These are phyloP conservation scores for Penicillium sp. DNA, from an alignment of 2,329 filamentous ascomycete species.

Conservation along the genomic window DNA sequence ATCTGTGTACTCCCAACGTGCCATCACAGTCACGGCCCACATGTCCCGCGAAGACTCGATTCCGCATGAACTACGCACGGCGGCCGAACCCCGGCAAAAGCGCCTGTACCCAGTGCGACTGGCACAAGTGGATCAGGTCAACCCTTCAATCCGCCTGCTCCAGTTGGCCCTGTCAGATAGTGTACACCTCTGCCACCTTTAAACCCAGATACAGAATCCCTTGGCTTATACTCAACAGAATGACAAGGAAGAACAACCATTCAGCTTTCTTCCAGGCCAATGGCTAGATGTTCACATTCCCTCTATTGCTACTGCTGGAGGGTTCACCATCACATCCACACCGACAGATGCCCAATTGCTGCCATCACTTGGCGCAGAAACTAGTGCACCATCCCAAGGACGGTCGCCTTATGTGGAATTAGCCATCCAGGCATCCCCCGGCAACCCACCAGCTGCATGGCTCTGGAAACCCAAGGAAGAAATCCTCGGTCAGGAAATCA, in stretches of 20 bases:
- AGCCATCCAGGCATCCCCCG: conserved; percentile 66
- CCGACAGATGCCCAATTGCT: conserved; percentile 51
- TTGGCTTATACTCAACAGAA: conserved; percentile 5
- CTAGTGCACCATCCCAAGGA: conserved; percentile 21
- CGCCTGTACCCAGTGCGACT: conserved; percentile 61
- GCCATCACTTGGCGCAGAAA: conserved; percentile 22
- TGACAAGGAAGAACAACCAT: conserved; percentile 25
- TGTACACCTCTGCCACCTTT: conserved; percentile 27
- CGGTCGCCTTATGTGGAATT: conserved; percentile 63
- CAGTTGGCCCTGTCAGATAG: conserved; percentile 56
- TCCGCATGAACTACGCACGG: conserved; percentile 66
- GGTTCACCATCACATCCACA: conserved; percentile 80
- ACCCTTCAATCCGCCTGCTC: conserved; percentile 63
- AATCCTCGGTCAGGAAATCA: conserved; percentile 56
- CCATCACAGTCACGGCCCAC: conserved; percentile 1
- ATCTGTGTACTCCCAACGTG: conserved; percentile 2
- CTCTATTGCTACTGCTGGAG: conserved; percentile 63
- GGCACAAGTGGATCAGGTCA: conserved; percentile 58
- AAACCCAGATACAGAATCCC: not conserved
- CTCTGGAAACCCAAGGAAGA: conserved; percentile 58
- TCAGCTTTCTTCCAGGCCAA: conserved; percentile 72
- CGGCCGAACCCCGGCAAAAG: conserved; percentile 64
- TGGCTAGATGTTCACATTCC: conserved; percentile 83
- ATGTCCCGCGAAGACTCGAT: conserved; percentile 36
- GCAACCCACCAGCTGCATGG: conserved; percentile 70